phyloP scores from a whole-genome alignment of 2,329 filamentous ascomycete genomes.

The Fusarium acutatum region DNA sequence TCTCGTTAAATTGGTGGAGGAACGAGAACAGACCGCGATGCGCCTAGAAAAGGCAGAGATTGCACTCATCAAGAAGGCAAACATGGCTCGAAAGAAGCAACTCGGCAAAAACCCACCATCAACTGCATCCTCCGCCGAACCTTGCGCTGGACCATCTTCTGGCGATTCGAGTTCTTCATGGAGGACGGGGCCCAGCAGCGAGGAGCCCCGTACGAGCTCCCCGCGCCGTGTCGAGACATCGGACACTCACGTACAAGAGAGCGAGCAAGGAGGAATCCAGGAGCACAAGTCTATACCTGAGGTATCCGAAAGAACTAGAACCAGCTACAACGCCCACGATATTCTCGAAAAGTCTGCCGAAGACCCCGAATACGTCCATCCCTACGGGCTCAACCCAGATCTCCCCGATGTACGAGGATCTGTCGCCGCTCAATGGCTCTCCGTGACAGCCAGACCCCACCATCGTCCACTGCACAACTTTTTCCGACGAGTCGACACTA shows the following conservation, averaged over 20 bases:
- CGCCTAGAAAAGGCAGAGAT: constrained; percentile 89
- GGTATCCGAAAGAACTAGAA: constrained; percentile 1
- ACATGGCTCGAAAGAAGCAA: constrained; percentile 72
- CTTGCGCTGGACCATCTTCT: constrained; percentile 11
- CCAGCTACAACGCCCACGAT: neutral
- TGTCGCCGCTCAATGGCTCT: constrained; percentile 78
- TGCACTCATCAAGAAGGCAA: constrained; percentile 81
- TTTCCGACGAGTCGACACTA: constrained; percentile 92
- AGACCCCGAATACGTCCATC: constrained; percentile 49
- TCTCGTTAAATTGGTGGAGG: constrained; percentile 81
- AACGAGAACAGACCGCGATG: constrained; percentile 81
- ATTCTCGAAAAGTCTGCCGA: constrained; percentile 35
- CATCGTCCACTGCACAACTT: constrained; percentile 74
- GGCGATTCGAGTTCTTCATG: constrained; percentile 20
- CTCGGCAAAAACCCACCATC: constrained; percentile 2
- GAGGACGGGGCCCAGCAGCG: constrained; percentile 17
- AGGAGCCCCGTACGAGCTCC: neutral
- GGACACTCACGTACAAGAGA: neutral
- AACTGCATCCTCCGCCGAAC: constrained; percentile 13
- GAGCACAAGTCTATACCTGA: constrained; percentile 25
- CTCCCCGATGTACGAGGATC: constrained; percentile 55
- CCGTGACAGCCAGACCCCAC: constrained; percentile 76
- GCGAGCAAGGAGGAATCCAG: neutral
- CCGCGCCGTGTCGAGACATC: constrained; percentile 7
- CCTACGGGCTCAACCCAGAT: constrained; percentile 46